Percentiles rank a stretch among this genome's conserved stretches.
These are phyloP conservation scores for Apophysomyces elegans DNA, from an alignment of 371 early-diverging fungal genomes.

Conservation along the genomic window DNA sequence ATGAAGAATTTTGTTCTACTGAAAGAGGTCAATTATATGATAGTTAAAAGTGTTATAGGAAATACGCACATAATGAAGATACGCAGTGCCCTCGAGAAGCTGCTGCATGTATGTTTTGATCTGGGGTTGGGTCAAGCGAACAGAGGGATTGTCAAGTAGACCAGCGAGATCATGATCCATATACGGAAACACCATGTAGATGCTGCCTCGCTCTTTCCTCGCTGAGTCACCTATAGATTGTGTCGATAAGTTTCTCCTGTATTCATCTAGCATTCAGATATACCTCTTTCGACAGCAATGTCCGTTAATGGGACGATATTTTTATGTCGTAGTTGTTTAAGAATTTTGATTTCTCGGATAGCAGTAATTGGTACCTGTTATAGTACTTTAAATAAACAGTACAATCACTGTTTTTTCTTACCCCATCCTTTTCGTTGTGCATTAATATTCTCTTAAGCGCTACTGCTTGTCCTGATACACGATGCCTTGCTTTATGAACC, in stretches of 20 bases:
- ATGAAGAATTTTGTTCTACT: slow-evolving; percentile 79
- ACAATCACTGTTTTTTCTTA: slow-evolving; percentile 32
- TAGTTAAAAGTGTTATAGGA: neutral
- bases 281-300: slow-evolving; percentile 75
- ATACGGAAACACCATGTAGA: slow-evolving; percentile 96
- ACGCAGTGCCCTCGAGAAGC: slow-evolving; percentile 83
- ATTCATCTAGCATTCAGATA: neutral
- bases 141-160: slow-evolving; percentile 75
- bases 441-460: slow-evolving; percentile 92
- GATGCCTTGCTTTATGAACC: slow-evolving; percentile 86
- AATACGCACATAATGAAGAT: slow-evolving; percentile 73
- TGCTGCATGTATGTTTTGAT: slow-evolving; percentile 85
- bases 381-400: neutral
- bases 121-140: slow-evolving; percentile 68
- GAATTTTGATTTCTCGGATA: slow-evolving; percentile 92
- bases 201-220: slow-evolving; percentile 52
- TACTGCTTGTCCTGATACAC: slow-evolving; percentile 71
- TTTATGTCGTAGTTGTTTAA: slow-evolving; percentile 80
- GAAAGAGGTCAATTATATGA: neutral
- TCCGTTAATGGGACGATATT: slow-evolving; percentile 89
- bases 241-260: slow-evolving; percentile 4
- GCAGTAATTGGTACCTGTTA: slow-evolving; percentile 91
- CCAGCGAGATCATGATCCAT: slow-evolving; percentile 95
- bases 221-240: slow-evolving; percentile 25
- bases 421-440: slow-evolving; percentile 93